Conservation (phyloP, 495 filamentous ascomycete genomes). For the Aspergillus nidulans region DNA sequence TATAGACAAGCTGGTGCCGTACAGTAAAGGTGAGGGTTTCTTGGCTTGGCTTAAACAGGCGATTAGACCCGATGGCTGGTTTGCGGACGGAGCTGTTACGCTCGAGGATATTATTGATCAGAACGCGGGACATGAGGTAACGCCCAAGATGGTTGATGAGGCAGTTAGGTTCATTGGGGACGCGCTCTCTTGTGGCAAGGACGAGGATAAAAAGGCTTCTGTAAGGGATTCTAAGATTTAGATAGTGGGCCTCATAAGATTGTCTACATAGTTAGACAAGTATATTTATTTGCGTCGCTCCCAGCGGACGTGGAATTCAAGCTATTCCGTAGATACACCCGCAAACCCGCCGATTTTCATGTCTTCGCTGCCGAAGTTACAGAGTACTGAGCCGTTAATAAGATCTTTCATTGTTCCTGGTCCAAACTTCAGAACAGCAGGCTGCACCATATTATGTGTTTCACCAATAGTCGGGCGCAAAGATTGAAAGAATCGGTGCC, state of each 20-base stretch:
- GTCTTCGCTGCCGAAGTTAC: too few relatives aligned
- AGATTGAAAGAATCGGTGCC: neutral
- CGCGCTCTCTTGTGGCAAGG: slow-evolving; percentile 28
- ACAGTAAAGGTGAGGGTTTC: slow-evolving; percentile 63
- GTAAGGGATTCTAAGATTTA: slow-evolving; percentile 41
- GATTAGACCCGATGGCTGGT: slow-evolving; percentile 49
- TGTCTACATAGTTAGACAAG: too few relatives aligned
- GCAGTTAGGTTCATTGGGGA: slow-evolving; percentile 61
- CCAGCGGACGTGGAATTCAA: too few relatives aligned
- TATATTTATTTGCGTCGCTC: too few relatives aligned
- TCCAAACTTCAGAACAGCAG: neutral
- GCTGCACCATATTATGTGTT: neutral
- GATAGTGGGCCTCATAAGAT: neutral
- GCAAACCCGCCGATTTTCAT: too few relatives aligned
- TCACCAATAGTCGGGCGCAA: neutral
- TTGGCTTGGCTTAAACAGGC: slow-evolving; percentile 65
- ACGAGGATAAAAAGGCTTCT: slow-evolving; percentile 24
- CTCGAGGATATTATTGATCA: slow-evolving; percentile 73
- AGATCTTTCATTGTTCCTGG: neutral
- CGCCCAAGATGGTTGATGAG: slow-evolving; percentile 65
- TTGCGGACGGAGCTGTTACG: slow-evolving; percentile 51
- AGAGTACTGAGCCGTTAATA: neutral
- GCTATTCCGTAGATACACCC: too few relatives aligned
- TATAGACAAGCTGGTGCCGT: slow-evolving; percentile 81
- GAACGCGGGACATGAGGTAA: slow-evolving; percentile 69